Percentiles rank a stretch among this genome's conserved stretches.
phyloP scores from a whole-genome alignment of 495 filamentous ascomycete species.

The Coniosporium apollinis region DNA sequence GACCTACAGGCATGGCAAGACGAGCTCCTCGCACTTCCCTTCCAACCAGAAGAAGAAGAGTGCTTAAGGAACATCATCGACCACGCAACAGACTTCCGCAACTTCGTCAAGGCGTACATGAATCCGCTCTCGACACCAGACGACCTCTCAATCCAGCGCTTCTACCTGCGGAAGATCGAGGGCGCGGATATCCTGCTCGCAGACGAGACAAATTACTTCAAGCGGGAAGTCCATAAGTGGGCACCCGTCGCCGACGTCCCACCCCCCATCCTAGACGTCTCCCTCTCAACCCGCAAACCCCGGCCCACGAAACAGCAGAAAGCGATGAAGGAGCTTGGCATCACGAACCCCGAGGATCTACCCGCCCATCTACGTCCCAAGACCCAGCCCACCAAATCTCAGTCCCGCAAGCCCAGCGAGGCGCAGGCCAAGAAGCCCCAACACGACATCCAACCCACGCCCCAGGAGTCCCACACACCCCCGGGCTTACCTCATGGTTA shows the following conservation, averaged over 20 bases:
- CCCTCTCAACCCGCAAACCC: constrained; percentile 89
- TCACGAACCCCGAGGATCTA: constrained; percentile 75
- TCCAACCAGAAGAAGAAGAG: constrained; percentile 91
- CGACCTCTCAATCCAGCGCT: constrained; percentile 81
- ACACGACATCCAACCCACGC: constrained; percentile 1
- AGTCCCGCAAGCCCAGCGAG: constrained; percentile 22
- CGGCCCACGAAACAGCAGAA: constrained; percentile 96
- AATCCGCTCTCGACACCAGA: constrained; percentile 68
- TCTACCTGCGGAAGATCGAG: constrained; percentile 96
- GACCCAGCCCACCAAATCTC: constrained; percentile 41
- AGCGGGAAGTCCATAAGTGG: constrained; percentile 93
- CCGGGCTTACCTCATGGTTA: not conserved
- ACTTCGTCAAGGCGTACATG: constrained; percentile 63
- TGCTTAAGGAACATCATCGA: constrained; percentile 68
- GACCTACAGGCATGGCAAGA: constrained; percentile 77
- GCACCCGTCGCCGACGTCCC: constrained; percentile 74
- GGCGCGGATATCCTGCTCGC: constrained; percentile 88
- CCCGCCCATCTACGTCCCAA: constrained; percentile 67
- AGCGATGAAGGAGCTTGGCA: constrained; percentile 71
- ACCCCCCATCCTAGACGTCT: constrained; percentile 68
- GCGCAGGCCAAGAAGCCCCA: constrained; percentile 7
- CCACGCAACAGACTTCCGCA: constrained; percentile 67
- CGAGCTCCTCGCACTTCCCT: constrained; percentile 68
- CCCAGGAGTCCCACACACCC: not conserved
- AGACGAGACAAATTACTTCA: constrained; percentile 92